These are phyloP conservation scores for Pythium angustatum DNA, from an alignment of 352 stramenopile species.

Conservation along the genomic window DNA sequence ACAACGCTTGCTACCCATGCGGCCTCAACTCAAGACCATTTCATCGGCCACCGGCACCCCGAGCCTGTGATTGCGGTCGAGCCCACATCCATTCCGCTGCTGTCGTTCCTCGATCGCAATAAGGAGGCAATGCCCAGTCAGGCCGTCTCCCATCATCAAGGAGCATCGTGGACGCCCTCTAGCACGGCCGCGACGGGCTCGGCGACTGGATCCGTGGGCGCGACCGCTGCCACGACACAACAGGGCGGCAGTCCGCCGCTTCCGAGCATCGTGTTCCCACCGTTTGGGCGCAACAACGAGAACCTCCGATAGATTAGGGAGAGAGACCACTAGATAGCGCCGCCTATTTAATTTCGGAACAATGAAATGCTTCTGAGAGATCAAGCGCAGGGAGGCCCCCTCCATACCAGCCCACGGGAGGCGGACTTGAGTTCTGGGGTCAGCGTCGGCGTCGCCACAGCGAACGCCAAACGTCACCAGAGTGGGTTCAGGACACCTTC, in stretches of 20 bases:
- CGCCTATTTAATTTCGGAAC: slow-evolving; percentile 25
- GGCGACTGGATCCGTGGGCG: no score
- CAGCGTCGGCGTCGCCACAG: no score
- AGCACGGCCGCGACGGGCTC: not conserved
- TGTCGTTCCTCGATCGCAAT: slow-evolving; percentile 28
- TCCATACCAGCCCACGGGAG: no score
- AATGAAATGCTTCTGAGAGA: no score
- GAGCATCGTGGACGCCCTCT: slow-evolving; percentile 6
- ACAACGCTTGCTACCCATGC: not conserved
- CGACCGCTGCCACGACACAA: not conserved
- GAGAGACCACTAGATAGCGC: not conserved
- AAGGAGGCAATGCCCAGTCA: slow-evolving; percentile 11
- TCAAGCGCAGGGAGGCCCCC: no score
- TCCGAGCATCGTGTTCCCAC: slow-evolving; percentile 28
- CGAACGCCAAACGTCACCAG: no score
- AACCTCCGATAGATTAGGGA: slow-evolving; percentile 20
- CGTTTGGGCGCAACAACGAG: slow-evolving; percentile 19
- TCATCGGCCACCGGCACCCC: slow-evolving; percentile 15
- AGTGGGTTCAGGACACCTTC: slow-evolving; percentile 7
- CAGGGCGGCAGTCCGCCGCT: slow-evolving; percentile 8
- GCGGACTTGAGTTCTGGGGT: no score
- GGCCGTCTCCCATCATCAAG: not conserved
- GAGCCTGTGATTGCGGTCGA: slow-evolving; percentile 9
- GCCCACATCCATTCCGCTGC: slow-evolving; percentile 26
- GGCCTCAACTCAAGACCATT: slow-evolving; percentile 11